Evolutionary conservation across 192 early-diverging fungal species (phyloP).

Genomic region (Piromyces finnis): DNA sequence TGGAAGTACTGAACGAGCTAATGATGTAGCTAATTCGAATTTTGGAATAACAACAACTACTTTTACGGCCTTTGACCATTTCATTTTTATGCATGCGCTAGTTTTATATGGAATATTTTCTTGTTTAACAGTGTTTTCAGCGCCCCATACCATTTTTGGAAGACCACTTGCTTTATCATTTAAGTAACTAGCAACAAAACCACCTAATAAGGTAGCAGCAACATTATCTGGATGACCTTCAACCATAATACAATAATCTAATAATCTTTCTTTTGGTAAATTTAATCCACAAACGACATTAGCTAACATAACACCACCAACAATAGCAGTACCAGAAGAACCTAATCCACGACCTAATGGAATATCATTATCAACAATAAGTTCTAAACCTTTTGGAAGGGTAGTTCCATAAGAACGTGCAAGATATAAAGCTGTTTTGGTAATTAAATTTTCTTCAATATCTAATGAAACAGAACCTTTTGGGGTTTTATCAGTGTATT

Average conservation of each 20-base stretch:
- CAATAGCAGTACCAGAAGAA: conserved; percentile 86
- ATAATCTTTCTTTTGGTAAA: conserved; percentile 53
- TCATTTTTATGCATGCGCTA: conserved; percentile 21
- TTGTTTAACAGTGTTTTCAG: background rate
- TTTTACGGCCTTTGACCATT: conserved; percentile 50
- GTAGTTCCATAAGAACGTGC: conserved; percentile 40
- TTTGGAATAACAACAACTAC: conserved; percentile 66
- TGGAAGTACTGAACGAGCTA: conserved; percentile 77
- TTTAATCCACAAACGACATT: conserved; percentile 48
- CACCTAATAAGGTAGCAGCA: conserved; percentile 80
- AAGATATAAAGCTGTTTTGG: conserved; percentile 79
- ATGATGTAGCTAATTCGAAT: conserved; percentile 82
- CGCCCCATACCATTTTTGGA: conserved; percentile 8
- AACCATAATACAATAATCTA: conserved; percentile 80
- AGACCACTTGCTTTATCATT: conserved; percentile 13
- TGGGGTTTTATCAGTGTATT: too few species aligned
- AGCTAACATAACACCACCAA: conserved; percentile 78
- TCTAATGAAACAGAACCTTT: conserved; percentile 50
- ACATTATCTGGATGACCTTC: conserved; percentile 98
- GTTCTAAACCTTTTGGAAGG: conserved; percentile 20
- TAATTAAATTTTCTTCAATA: conserved; percentile 69
- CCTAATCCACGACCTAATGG: conserved; percentile 76
- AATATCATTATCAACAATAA: too few species aligned
- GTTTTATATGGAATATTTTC: background rate
- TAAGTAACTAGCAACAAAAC: conserved; percentile 79